Conservation (phyloP, 1,284 basidiomycete genomes). For the Tremellales sp. region DNA sequence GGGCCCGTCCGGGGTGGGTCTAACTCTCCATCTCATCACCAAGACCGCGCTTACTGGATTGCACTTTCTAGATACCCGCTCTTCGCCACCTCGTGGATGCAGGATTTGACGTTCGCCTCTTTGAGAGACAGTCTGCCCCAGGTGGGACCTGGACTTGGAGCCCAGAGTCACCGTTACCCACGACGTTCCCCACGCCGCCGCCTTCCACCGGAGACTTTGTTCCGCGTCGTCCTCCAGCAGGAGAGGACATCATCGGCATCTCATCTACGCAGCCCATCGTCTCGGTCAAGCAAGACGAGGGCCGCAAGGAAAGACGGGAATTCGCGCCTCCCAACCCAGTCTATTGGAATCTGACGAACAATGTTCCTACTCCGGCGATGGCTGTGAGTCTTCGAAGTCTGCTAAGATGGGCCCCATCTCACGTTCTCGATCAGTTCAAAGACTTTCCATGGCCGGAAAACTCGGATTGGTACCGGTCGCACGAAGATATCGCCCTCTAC, state of each 20-base stretch:
- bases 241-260: background rate
- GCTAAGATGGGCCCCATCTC: background rate
- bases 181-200: constrained; percentile 50
- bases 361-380: constrained; percentile 49
- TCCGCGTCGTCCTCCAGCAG: constrained; percentile 45
- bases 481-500: constrained; percentile 25
- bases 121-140: constrained; percentile 51
- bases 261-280: background rate
- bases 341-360: constrained; percentile 51
- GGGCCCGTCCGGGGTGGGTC: constrained; percentile 22
- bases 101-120: constrained; percentile 51
- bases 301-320: constrained; percentile 30
- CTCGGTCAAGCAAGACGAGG: constrained; percentile 40
- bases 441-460: constrained; percentile 26
- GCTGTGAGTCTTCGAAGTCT: constrained; percentile 14
- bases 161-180: constrained; percentile 46
- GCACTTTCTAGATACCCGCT: constrained; percentile 13
- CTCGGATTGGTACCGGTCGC: constrained; percentile 22
- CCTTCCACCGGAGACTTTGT: constrained; percentile 49
- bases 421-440: constrained; percentile 30
- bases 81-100: constrained; percentile 27
- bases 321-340: constrained; percentile 51
- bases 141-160: constrained; percentile 55
- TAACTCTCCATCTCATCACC: background rate
- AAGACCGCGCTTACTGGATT: background rate